phyloP scores from a whole-genome alignment of 2,329 filamentous ascomycete genomes.

The Peltaster fructicola region DNA sequence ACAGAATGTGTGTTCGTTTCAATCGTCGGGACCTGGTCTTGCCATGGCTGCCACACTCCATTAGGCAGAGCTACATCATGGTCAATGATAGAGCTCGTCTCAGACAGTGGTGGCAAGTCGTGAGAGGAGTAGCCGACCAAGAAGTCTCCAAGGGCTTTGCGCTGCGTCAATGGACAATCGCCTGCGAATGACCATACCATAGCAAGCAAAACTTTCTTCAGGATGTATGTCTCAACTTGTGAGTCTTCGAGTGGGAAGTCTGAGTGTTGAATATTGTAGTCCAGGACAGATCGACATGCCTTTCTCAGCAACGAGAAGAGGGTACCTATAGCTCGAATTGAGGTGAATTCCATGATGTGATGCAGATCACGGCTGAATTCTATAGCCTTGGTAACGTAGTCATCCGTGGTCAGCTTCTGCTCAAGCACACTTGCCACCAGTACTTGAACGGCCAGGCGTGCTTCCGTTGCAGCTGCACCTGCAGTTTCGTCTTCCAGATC shows the following conservation, averaged over 20 bases:
- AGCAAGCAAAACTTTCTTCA: conserved; percentile 85
- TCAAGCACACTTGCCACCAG: conserved; percentile 66
- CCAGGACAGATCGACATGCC: conserved; percentile 73
- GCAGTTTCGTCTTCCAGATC: conserved; percentile 88
- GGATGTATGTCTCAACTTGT: conserved; percentile 72
- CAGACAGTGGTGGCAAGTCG: conserved; percentile 62
- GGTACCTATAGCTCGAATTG: conserved; percentile 76
- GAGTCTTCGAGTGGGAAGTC: conserved; percentile 87
- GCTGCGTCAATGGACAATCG: conserved; percentile 75
- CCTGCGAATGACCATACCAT: conserved; percentile 92
- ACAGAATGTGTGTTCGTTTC: conserved; percentile 98
- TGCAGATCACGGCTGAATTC: conserved; percentile 59
- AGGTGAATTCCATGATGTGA: conserved; percentile 98
- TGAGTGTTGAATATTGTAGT: conserved; percentile 86
- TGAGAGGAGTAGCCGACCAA: conserved; percentile 69
- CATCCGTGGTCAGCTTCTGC: conserved; percentile 56
- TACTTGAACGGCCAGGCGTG: conserved; percentile 55
- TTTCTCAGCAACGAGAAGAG: conserved; percentile 94
- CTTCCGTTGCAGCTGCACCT: conserved; percentile 37
- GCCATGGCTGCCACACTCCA: conserved; percentile 83
- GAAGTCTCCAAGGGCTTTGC: conserved; percentile 76
- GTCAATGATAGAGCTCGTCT: conserved; percentile 72
- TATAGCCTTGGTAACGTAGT: conserved; percentile 65
- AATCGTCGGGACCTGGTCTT: conserved; percentile 79
- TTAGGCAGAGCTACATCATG: conserved; percentile 79